Base-by-base conservation (phyloP, 768 basidiomycete species). In the Albatrellus ellisii region DNA sequence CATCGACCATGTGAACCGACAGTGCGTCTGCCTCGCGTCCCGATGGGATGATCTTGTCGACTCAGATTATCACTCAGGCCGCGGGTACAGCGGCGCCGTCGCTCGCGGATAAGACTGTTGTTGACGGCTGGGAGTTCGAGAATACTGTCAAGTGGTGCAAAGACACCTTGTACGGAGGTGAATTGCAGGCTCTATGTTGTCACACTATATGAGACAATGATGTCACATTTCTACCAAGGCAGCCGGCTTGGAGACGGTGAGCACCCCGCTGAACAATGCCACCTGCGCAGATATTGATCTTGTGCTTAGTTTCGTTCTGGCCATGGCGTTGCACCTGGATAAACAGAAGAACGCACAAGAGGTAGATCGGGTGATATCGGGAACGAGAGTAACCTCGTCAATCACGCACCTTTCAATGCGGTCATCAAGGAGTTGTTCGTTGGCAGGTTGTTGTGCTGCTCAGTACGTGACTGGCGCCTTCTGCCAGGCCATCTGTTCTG, bases 331-430 rank as follows among this genome's bases (percentile, higher is more conserved):
- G 6, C 47, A 49, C 44, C 58, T 58, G 0, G 45, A 59, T 8
- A 47, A 44, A 4, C 58, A 57, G 39, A 29, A 36, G 24, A 46
- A 44, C 32, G 56, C 55, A 0, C 58, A 56, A 32, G 53, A 59
- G 42, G 44, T 59, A 14, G 58, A 59, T 42, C n/a, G 29, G 15
- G 49, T 53, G 1, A 33, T 45, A 2, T 52, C 48, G 2, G 26
- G 17, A 11, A 27, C 35, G 6, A 34, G 48, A 17, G 37, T 53
- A 46, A 46, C 1, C 42, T 45, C 21, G 42, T 27, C 4, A 54
- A 57, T 37, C 45, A 48, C 11, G 31, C 24, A 11, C 18, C 18
- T 6, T 21, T 41, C 26, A 31, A 41, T n/a, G 39, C 39, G 11
- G 4, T 41, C 20, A 17, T 25, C 18, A 41, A 41, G 11, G 39